Evolutionary conservation across 1,284 basidiomycete genomes (phyloP), one percentile per base, ranked within the genome.

Genomic region (Ustilago cynodontis): DNA sequence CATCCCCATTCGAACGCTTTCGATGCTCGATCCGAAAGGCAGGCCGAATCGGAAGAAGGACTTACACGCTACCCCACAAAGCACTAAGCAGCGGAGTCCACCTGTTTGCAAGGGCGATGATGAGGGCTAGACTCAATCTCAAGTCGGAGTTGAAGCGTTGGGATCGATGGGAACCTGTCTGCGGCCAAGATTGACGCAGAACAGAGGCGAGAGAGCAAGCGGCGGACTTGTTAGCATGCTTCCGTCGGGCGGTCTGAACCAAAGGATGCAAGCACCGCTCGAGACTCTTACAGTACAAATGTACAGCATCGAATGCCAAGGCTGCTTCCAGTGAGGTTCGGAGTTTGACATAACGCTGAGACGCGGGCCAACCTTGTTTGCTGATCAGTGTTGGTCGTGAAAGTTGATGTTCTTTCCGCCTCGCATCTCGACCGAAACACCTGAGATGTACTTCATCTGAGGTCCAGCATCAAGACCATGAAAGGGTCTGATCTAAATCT

Each of bases 41-140:
- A 43, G 37, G 16, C 20, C 41, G 41, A 43, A 43, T 43, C 41
- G 41, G 41, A 43, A 43, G 37, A 47, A 47, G 20, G 45, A 41
- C 16, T 16, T 14, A 33, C 11, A 11, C 31, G 5, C 31, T 33
- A 33, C 31, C 6, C 31, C 31, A 33, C 5, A 5, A 33, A 33
- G 6, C 31, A 5, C 5, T 6, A 14, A 8, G 16, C 39, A 41
- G 39, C 39, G 39, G 39, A 41, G 39, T 33, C n/a, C n/a, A n/a
- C n/a, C 5, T 33, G 31, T 33, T 41, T 5, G 43, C n/a, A 45
- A 45, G 18, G 5, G 22, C 43, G 43, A 45, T 45, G n/a, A 45
- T 45, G n/a, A 45, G 43, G 43, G 8, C n/a, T 45, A 13, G 43
- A 45, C 22, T 45, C 43, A 4, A 45, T 2, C 43, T n/a, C 22